Evolutionary conservation across 2,329 filamentous ascomycete species (phyloP).

Genomic region (Colletotrichum eremochloae): DNA sequence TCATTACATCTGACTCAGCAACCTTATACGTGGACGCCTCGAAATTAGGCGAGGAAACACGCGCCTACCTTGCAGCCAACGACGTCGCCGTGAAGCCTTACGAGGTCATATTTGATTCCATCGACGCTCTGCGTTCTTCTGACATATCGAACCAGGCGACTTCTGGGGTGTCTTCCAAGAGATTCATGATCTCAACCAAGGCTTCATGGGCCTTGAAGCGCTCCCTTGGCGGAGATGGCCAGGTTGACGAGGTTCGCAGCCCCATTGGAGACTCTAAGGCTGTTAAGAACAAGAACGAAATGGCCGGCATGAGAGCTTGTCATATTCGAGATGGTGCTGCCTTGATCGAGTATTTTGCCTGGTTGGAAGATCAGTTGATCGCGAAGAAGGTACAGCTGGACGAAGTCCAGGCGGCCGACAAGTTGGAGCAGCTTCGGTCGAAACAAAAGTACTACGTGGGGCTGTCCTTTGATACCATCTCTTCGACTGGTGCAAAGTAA

Average conservation of each 20-base stretch:
- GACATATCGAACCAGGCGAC: constrained; percentile 36
- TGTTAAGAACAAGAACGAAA: constrained; percentile 90
- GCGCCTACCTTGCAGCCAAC: constrained; percentile 76
- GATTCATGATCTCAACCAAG: constrained; percentile 88
- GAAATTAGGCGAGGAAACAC: constrained; percentile 79
- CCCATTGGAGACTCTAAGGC: constrained; percentile 93
- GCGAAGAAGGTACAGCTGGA: constrained; percentile 81
- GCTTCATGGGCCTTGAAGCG: constrained; percentile 94
- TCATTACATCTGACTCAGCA: constrained; percentile 81
- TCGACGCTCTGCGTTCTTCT: constrained; percentile 67
- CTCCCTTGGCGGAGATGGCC: constrained; percentile 85
- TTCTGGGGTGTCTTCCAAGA: constrained; percentile 58
- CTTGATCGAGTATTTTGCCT: constrained; percentile 92
- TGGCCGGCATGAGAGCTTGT: constrained; percentile 93
- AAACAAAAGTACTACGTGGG: constrained; percentile 83
- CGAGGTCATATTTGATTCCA: constrained; percentile 82
- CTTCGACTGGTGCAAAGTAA: constrained; percentile 85
- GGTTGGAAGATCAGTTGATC: constrained; percentile 90
- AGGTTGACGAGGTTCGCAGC: constrained; percentile 88
- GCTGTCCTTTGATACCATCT: constrained; percentile 95
- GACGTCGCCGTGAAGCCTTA: constrained; percentile 86
- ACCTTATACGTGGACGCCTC: constrained; percentile 87
- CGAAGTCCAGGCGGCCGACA: constrained; percentile 92
- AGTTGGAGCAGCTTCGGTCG: constrained; percentile 82
- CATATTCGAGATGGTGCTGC: constrained; percentile 95